Base-by-base conservation (phyloP, 495 filamentous ascomycete species). In the Penicillium daleae region DNA sequence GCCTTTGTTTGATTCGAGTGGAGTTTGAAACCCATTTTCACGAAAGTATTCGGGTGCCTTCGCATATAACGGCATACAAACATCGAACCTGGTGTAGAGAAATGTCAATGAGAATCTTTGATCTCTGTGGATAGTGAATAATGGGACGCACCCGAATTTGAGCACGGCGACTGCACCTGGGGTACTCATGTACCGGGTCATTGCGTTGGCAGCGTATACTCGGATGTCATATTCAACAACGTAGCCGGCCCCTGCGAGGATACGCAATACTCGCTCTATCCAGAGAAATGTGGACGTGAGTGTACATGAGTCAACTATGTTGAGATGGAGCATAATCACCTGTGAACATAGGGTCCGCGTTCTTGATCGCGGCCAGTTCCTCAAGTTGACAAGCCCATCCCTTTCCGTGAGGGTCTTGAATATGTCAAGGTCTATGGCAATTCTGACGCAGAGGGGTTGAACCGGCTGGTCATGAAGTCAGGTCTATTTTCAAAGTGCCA, bases 1-100 rank as follows among this genome's bases (percentile, higher is more conserved):
- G 4, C 76, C 74, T 40, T 70, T 26, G 15, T 53, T 44, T 8
- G 66, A 65, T 13, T 66, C 57, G 13, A 17, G 57, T 58, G 6
- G 55, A 32, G 37, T 57, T 49, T 26, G 74, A 62, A 52, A 65
- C 72, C 49, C 64, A 66, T 9, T 22, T 24, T 46, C 42, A 12
- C 42, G 42, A 21, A 46, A 46, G 19, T 46, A 46, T 24, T 46
- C 42, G 8, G 42, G 42, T 7, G 42, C 42, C 13, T 24, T 46
- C 8, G 42, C 8, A 9, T 46, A 46, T 21, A 46, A 21, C 10
- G 42, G 42, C 21, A 46, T 46, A 4, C 42, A 46, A 13, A 46
- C 8, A 12, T 46, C 42, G 42, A 46, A 46, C 12, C 42, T 46
- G 21, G 7, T 4, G n/a, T 4, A 15, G 42, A 44, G 8, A 22